Evolutionary conservation across 257 asterid species (phyloP).

Genomic region (Rubia yunnanensis): DNA sequence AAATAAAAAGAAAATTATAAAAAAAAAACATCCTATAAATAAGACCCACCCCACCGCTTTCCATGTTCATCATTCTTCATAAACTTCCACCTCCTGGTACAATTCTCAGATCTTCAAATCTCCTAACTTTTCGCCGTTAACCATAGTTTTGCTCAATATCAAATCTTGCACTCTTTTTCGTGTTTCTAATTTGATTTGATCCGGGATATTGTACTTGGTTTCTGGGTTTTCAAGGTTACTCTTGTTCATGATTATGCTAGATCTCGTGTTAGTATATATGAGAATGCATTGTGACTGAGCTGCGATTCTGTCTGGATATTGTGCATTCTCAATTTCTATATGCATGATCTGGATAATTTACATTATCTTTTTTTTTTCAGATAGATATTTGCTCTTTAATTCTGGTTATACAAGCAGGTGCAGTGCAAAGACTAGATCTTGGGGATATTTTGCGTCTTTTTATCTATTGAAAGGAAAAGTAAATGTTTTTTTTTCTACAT

Average conservation of each 20-base stretch:
- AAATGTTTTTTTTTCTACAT: not conserved
- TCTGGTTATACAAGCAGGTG: not conserved
- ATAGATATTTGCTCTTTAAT: not conserved
- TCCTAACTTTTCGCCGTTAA: not conserved
- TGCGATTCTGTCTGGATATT: not conserved
- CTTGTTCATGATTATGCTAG: not conserved
- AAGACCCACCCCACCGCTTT: not conserved
- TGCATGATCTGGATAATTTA: constrained; percentile 5
- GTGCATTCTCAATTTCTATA: not conserved
- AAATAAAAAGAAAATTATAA: no score
- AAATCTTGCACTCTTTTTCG: not conserved
- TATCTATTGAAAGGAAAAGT: not conserved
- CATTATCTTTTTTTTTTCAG: not conserved
- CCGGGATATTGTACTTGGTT: not conserved
- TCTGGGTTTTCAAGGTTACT: not conserved
- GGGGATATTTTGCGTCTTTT: not conserved
- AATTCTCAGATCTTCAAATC: constrained; percentile 1
- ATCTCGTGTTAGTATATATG: not conserved
- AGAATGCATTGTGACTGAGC: not conserved
- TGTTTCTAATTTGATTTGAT: constrained; percentile 5
- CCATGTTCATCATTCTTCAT: not conserved
- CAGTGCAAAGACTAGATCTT: not conserved
- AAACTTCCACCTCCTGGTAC: not conserved
- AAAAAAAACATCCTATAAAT: not conserved
- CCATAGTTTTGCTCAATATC: not conserved